Percentiles rank a stretch among this genome's conserved stretches.
Conservation (phyloP, 1,139 yeast genomes). For the Sugiyamaella novakii region DNA sequence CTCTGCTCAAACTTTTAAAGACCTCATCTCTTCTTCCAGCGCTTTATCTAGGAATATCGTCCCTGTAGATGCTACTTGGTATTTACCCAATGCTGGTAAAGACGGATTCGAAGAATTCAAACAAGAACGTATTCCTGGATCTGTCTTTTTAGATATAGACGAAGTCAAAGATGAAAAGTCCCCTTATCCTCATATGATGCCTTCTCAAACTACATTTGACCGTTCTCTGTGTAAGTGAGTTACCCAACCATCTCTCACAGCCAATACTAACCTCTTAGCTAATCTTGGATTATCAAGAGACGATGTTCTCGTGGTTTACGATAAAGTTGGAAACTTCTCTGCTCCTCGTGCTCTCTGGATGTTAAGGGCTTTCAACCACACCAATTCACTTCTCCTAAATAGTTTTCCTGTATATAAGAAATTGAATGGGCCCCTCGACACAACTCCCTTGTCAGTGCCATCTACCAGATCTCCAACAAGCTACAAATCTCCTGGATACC, state of each 20-base stretch:
- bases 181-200: conserved; percentile 88
- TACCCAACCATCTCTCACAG: conserved; percentile 6
- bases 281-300: conserved; percentile 44
- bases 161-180: conserved; percentile 58
- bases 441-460: conserved; percentile 29
- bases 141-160: conserved; percentile 83
- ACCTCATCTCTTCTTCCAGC: conserved; percentile 7
- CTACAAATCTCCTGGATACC: conserved; percentile 48
- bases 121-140: conserved; percentile 60
- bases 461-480: conserved; percentile 36
- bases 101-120: conserved; percentile 55
- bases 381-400: conserved; percentile 65
- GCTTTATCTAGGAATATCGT: conserved; percentile 46
- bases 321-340: conserved; percentile 78
- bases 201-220: conserved; percentile 58
- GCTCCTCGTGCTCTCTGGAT: conserved; percentile 94
- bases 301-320: conserved; percentile 80
- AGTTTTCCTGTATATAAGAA: conserved; percentile 59
- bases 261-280: conserved; percentile 12
- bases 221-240: conserved; percentile 43
- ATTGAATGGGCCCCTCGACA: conserved; percentile 45
- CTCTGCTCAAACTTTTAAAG: conserved; percentile 18
- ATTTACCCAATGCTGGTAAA: conserved; percentile 71
- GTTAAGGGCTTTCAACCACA: conserved; percentile 74
- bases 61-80: conserved; percentile 92